Evolutionary conservation across 495 filamentous ascomycete genomes (phyloP).

Genomic region (Aspergillus sclerotioniger): DNA sequence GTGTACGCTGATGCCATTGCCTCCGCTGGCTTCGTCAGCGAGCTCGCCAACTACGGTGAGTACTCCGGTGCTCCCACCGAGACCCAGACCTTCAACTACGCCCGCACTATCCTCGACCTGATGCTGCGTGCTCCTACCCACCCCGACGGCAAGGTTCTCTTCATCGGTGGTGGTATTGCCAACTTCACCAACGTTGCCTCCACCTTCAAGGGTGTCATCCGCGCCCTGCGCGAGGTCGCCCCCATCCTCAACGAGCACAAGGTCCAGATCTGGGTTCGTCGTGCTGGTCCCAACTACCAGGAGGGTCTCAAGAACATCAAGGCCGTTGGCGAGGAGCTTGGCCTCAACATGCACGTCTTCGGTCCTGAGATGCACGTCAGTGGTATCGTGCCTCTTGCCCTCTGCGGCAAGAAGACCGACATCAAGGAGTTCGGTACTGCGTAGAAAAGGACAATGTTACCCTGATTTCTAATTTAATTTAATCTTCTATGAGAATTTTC

Average conservation of each 20-base stretch:
- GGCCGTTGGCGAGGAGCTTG: slow-evolving; percentile 87
- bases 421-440: slow-evolving; percentile 49
- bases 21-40: slow-evolving; percentile 88
- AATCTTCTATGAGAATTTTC: slow-evolving; percentile 35
- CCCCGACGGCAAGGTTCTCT: slow-evolving; percentile 94
- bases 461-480: slow-evolving; percentile 27
- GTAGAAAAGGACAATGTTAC: slow-evolving; percentile 29
- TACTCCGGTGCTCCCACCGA: slow-evolving; percentile 98
- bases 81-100: slow-evolving; percentile 98
- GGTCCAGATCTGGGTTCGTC: slow-evolving; percentile 98
- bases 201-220: slow-evolving; percentile 99
- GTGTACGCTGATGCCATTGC: slow-evolving; percentile 99
- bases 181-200: slow-evolving; percentile 98
- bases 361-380: slow-evolving; percentile 92
- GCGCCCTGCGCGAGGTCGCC: slow-evolving; percentile 88
- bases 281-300: slow-evolving; percentile 99
- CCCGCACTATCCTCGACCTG: slow-evolving; percentile 91
- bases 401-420: slow-evolving; percentile 58
- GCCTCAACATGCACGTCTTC: slow-evolving; percentile 92
- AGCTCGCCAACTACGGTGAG: slow-evolving; percentile 99
- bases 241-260: slow-evolving; percentile 90
- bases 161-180: slow-evolving; percentile 99
- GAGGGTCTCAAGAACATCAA: slow-evolving; percentile 99
- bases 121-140: slow-evolving; percentile 89
- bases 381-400: slow-evolving; percentile 66